Base-by-base conservation (phyloP, 116 monocot genomes). In the Papilionanthe hybrid region DNA sequence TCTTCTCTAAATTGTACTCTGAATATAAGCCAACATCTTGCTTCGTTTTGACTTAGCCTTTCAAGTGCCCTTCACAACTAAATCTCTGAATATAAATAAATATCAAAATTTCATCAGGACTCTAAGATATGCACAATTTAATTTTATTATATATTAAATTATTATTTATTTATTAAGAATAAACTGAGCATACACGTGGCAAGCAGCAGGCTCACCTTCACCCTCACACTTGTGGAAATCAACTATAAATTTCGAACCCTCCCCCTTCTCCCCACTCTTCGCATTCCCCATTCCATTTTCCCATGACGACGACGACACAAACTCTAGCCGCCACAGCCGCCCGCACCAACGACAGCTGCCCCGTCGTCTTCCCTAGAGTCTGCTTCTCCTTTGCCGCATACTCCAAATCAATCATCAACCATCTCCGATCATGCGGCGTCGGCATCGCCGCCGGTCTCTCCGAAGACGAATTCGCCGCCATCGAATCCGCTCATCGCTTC, bases 331-430 rank as follows among this genome's bases (percentile, higher is more conserved):
- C 25, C 11, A 1, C n/a, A n/a, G n/a, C 27, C 65, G 2, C 65
- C 65, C 25, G 65, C 45, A 30, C 49, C 45, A 44, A 42, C 29
- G 29, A 71, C 17, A 9, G 27, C 53, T 0, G 19, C 3, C 80
- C 71, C 49, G 58, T 65, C 27, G 79, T 72, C n/a, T 45, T 23
- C 22, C 86, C 78, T 5, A 74, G 75, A 0, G 81, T 81, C 47
- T 90, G 90, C 81, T 90, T 90, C 85, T 90, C 90, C 7, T 83
- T 87, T 77, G 90, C 87, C 7, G 90, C 90, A 27, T 90, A 90
- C 85, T 83, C 90, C 23, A 87, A 87, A 74, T 69, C 85, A 9
- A 66, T 87, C 13, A 72, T 85, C 55, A 53, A 42, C 19, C 79
- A 85, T 77, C 87, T 90, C 81, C 77, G 77, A 0, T 76, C 67